Percentiles rank a stretch among this genome's conserved stretches.
Conservation (phyloP, 306 rosid genomes). For the Trifolium repens region DNA sequence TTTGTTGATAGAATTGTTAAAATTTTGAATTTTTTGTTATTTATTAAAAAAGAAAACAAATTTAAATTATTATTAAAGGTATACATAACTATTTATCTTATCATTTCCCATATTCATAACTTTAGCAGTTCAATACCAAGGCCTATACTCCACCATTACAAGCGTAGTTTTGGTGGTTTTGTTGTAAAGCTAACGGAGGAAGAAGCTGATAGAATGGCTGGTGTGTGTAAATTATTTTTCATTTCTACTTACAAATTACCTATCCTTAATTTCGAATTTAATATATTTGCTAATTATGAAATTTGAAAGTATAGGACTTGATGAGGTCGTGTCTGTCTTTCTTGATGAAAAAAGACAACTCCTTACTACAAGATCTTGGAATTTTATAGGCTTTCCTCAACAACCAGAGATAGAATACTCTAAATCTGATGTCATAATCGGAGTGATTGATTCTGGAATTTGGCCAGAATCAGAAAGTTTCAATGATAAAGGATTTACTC, state of each 20-base stretch:
- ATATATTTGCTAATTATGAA: neutral
- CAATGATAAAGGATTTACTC: conserved; percentile 46
- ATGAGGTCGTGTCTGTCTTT: conserved; percentile 61
- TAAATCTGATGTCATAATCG: conserved; percentile 54
- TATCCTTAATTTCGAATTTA: too few relatives aligned
- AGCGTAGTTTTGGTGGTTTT: conserved; percentile 58
- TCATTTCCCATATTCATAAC: neutral
- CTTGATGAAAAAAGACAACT: conserved; percentile 40
- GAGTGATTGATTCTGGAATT: conserved; percentile 56
- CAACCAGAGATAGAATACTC: conserved; percentile 6
- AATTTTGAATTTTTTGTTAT: too few relatives aligned
- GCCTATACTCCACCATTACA: conserved; percentile 45
- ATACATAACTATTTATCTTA: neutral
- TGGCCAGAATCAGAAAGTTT: conserved; percentile 69
- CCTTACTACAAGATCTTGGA: conserved; percentile 67
- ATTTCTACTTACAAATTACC: too few relatives aligned
- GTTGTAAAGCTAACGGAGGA: conserved; percentile 41
- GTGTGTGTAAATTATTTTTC: conserved; percentile 4
- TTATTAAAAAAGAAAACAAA: neutral
- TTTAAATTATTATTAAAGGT: too few relatives aligned
- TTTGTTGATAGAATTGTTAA: neutral
- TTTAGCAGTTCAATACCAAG: conserved; percentile 36
- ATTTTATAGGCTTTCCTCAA: conserved; percentile 57
- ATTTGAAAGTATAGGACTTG: conserved; percentile 41
- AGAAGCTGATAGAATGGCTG: conserved; percentile 49